Conservation (phyloP, 495 filamentous ascomycete species). For the Aspergillus panamensis region DNA sequence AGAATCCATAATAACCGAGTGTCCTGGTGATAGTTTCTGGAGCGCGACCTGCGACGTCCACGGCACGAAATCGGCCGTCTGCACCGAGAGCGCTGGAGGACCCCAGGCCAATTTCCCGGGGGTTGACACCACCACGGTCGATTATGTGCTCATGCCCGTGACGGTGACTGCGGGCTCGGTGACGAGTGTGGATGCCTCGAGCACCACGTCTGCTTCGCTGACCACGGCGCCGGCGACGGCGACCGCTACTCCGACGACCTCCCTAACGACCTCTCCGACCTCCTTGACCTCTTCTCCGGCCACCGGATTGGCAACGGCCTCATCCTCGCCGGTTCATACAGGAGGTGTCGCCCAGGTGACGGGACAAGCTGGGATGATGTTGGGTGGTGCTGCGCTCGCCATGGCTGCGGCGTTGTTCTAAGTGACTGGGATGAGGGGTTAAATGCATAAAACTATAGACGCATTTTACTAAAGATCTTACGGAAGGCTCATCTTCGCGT, state of each 20-base stretch:
- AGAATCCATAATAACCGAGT: too few relatives aligned
- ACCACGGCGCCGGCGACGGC: constrained; percentile 1
- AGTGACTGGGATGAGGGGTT: too few relatives aligned
- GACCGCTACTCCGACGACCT: neutral
- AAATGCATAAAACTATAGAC: too few relatives aligned
- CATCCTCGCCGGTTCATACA: constrained; percentile 4
- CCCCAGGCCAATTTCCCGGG: constrained; percentile 27
- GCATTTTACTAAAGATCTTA: too few relatives aligned
- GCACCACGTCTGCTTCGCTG: neutral
- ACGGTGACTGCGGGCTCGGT: constrained; percentile 33
- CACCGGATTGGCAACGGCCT: neutral
- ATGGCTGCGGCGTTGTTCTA: constrained; percentile 13
- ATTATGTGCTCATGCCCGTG: constrained; percentile 28
- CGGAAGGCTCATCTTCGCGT: too few relatives aligned
- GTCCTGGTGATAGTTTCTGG: constrained; percentile 22
- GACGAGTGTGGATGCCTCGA: constrained; percentile 9
- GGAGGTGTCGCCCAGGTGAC: constrained; percentile 17
- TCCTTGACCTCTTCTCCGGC: constrained; percentile 1
- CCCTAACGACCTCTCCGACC: too few relatives aligned
- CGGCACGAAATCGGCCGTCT: constrained; percentile 35
- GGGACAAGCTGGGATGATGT: constrained; percentile 12
- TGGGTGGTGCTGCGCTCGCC: constrained; percentile 23
- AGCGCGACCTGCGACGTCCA: constrained; percentile 32
- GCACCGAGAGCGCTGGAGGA: constrained; percentile 30
- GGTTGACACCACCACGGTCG: constrained; percentile 19